Base-by-base conservation (phyloP, 2,329 filamentous ascomycete genomes). In the Fusarium falciforme region DNA sequence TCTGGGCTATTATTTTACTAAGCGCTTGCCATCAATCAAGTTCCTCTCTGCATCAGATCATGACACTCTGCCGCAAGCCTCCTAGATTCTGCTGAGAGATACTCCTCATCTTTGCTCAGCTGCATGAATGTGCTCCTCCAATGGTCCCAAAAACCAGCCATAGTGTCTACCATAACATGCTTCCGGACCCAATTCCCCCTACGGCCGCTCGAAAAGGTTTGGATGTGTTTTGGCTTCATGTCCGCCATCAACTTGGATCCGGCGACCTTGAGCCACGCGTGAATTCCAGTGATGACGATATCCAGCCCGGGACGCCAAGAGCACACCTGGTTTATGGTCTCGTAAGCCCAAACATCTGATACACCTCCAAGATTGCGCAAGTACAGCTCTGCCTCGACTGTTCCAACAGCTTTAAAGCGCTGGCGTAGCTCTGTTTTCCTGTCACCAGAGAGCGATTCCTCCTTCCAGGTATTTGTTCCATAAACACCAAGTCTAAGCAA, bases 121-220 rank as follows among this genome's bases (percentile, higher is more conserved):
- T 69, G 29, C 25, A 69, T 25, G 2, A 72, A 55, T 0, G 8
- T 9, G 9, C 47, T 61, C 20, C 36, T 68, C 72, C 72, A 74
- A 7, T 54, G 47, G 0, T 69, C 57, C 72, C 68, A 74, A 5
- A 72, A 60, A 31, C 71, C 54, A n/a, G 62, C 58, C 64, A 74
- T 16, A 3, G 64, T 66, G 11, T 4, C 61, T 1, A 65, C 16
- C 1, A 54, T 38, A 0, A 5, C 6, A 17, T 64, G 58, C 0
- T 8, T 16, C 14, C 33, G 69, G 0, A 9, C 14, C 0, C 1
- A 10, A 1, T 55, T 59, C 0, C 66, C 66, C 22, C 17, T 42
- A 1, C 35, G 20, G 3, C 3, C 12, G 12, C 66, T 70, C 1
- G 22, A 6, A 2, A 61, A 74, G 1, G 5, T 38, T 1, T 55